Base-by-base conservation (phyloP, 2,329 filamentous ascomycete genomes). In the Elsinoe fawcettii region DNA sequence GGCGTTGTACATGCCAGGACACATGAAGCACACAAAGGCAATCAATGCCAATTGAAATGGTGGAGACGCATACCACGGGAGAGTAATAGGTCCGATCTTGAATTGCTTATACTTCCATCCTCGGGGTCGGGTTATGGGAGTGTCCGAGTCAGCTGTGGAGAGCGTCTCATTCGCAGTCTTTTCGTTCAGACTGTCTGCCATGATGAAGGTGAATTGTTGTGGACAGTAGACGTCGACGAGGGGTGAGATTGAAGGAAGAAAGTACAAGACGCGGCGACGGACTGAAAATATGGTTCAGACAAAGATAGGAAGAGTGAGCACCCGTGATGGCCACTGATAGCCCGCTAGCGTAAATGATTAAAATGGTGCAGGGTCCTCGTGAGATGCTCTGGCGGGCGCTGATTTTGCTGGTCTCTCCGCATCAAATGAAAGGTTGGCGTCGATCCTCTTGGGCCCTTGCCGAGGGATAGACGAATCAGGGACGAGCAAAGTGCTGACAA, bases 1-100 rank as follows among this genome's bases (percentile, higher is more conserved):
- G 23, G 76, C 76, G 63, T 79, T 79, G 70, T 75, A 79, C 76
- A 79, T 79, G 66, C 68, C 76, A 46, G 77, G 77, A 62, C 77
- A 79, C 66, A 79, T 65, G 72, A 79, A 79, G 70, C 77, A 79
- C 55, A 78, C 76, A 43, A 78, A 71, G 41, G 76, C 73, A 27
- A 79, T 75, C 49, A 79, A 71, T 53, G 77, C 61, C 36, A 79
- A 70, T 67, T 79, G 77, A 11, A 71, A 65, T 22, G 74, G 70
- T 20, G 77, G 77, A 54, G 74, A 77, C 57, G 77, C 77, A 65
- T 75, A 78, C 71, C 72, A 77, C 27, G 75, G 75, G 47, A 78
- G 61, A 32, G 64, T 71, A 66, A 70, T 64, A 43, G 71, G 69
- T 14, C 73, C 67, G 49, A 78, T 59, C 61, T 65, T 74, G 59